Percentiles rank a stretch among this genome's conserved stretches.
Conservation (phyloP, 495 filamentous ascomycete species). For the Penicillium robsamsonii region DNA sequence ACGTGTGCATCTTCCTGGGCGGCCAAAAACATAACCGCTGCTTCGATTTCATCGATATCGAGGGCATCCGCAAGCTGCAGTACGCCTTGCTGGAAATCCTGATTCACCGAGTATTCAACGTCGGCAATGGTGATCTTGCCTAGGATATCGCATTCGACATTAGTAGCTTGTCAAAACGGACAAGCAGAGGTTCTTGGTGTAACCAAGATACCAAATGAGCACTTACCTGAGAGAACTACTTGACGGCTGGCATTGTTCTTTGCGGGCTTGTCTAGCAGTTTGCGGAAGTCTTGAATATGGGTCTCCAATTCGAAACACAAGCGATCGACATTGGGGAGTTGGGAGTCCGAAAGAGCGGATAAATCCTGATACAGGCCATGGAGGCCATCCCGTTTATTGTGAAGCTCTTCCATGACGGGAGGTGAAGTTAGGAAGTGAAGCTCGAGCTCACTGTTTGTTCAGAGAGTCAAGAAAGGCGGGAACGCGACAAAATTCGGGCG, state of each 20-base stretch:
- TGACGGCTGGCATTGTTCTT: slow-evolving; percentile 68
- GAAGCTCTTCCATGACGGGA: slow-evolving; percentile 51
- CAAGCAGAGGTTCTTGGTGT: too few species aligned
- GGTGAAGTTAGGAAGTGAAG: slow-evolving; percentile 24
- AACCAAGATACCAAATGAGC: neutral
- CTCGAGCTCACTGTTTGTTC: slow-evolving; percentile 34
- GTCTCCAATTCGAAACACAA: slow-evolving; percentile 65
- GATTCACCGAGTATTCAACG: slow-evolving; percentile 76
- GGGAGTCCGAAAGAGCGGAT: slow-evolving; percentile 59
- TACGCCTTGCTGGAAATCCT: slow-evolving; percentile 77
- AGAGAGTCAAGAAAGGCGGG: slow-evolving; percentile 41
- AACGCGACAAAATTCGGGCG: slow-evolving; percentile 44
- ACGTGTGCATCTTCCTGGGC: slow-evolving; percentile 61
- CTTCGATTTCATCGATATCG: slow-evolving; percentile 83
- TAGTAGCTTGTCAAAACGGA: slow-evolving; percentile 24
- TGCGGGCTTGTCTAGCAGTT: slow-evolving; percentile 70
- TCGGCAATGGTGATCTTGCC: slow-evolving; percentile 70
- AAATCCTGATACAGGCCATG: slow-evolving; percentile 78
- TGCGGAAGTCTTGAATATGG: slow-evolving; percentile 68
- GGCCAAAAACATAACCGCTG: slow-evolving; percentile 68
- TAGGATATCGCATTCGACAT: slow-evolving; percentile 36
- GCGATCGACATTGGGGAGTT: slow-evolving; percentile 59
- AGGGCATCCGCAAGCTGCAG: slow-evolving; percentile 80
- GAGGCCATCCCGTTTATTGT: slow-evolving; percentile 63
- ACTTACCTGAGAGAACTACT: slow-evolving; percentile 53